phyloP scores from a whole-genome alignment of 352 stramenopile genomes.

The Globisporangium okanoganense region DNA sequence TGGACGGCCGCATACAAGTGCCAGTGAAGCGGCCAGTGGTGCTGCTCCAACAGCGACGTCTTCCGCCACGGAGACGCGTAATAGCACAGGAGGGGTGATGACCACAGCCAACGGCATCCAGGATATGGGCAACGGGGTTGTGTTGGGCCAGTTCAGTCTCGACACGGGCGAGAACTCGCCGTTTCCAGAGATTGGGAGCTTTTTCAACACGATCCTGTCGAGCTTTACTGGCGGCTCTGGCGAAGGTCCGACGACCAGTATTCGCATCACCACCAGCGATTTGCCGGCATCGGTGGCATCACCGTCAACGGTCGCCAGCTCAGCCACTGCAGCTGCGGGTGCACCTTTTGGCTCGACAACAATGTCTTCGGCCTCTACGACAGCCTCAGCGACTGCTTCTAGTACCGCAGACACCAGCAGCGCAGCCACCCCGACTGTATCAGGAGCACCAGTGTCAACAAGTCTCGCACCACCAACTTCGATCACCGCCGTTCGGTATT shows the following conservation, averaged over 20 bases:
- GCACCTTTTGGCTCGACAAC: not conserved
- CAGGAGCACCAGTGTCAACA: not conserved
- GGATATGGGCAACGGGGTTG: constrained; percentile 13
- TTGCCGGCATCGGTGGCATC: not conserved
- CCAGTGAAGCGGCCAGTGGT: not conserved
- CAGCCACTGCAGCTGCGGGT: not conserved
- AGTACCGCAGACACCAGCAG: not conserved
- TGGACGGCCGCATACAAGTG: constrained; percentile 10
- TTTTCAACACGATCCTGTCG: constrained; percentile 21
- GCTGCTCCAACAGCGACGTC: not conserved
- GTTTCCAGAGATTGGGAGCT: constrained; percentile 11
- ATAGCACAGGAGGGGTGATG: not conserved
- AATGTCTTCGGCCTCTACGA: not conserved
- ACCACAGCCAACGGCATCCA: not conserved
- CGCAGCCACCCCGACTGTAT: not conserved
- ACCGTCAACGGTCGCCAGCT: not conserved
- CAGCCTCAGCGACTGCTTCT: not conserved
- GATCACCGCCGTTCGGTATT: not conserved
- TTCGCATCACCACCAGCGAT: not conserved
- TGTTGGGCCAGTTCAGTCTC: constrained; percentile 18
- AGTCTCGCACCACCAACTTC: not conserved
- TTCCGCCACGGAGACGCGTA: not conserved
- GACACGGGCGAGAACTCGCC: constrained; percentile 1
- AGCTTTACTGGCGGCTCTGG: constrained; percentile 6
- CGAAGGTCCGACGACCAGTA: constrained; percentile 4